phyloP scores from a whole-genome alignment of 2,329 filamentous ascomycete species.

The Aureobasidium zeae region DNA sequence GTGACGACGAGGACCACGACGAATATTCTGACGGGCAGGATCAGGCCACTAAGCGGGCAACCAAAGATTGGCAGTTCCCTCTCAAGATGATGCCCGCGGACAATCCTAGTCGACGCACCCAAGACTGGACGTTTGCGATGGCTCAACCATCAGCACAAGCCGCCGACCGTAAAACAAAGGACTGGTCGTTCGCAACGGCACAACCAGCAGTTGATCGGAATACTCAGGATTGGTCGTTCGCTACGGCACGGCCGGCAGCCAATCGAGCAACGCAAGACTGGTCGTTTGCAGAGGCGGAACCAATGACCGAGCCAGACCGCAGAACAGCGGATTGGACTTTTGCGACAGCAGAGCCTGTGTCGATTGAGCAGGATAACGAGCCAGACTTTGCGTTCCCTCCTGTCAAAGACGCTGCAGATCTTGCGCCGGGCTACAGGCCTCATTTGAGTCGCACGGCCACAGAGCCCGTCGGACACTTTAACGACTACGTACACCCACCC shows the following conservation, averaged over 20 bases:
- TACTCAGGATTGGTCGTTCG: conserved; percentile 44
- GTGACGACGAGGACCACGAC: conserved; percentile 35
- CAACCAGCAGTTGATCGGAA: conserved; percentile 22
- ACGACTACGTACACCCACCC: conserved; percentile 29
- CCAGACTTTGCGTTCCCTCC: conserved; percentile 16
- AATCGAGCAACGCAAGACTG: conserved; percentile 39
- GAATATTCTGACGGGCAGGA: conserved; percentile 32
- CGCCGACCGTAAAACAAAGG: conserved; percentile 22
- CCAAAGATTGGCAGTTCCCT: conserved; percentile 46
- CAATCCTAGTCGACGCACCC: conserved; percentile 34
- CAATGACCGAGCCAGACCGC: conserved; percentile 31
- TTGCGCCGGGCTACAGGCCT: conserved; percentile 31
- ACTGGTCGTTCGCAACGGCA: conserved; percentile 47
- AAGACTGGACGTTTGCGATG: conserved; percentile 41
- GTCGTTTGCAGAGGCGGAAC: conserved; percentile 36
- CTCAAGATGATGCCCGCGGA: conserved; percentile 28
- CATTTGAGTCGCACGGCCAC: conserved; percentile 34
- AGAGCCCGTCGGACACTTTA: conserved; percentile 31
- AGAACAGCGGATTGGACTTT: conserved; percentile 42
- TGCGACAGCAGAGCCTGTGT: conserved; percentile 17
- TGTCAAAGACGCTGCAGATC: conserved; percentile 20
- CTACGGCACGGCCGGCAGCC: conserved; percentile 30
- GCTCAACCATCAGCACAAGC: conserved; percentile 29
- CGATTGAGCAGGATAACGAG: conserved; percentile 21
- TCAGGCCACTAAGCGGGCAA: conserved; percentile 19